Evolutionary conservation across 345 rosid genomes (phyloP), one percentile per base, ranked within the genome.

Genomic region (Atalantia buxifolia): DNA sequence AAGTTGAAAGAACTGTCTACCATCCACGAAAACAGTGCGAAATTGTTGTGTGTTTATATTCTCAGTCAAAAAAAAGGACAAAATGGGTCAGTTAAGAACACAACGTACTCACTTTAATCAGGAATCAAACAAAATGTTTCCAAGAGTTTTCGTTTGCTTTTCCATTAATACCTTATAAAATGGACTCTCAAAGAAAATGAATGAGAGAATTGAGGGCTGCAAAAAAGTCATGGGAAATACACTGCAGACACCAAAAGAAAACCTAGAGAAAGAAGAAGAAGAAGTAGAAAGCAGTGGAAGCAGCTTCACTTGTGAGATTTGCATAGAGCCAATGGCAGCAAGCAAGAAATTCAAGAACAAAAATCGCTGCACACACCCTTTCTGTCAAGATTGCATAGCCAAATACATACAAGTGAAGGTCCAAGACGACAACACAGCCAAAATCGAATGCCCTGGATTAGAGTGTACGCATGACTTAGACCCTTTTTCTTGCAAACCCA

Each of bases 221-320:
- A 13, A 45, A 0, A 2, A 42, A 10, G 16, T 42, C 0, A 53
- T 53, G 57, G 57, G 57, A 19, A 53, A 53, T 6, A 53, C 57
- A 13, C 4, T 45, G 57, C 57, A 53, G 57, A 53, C 19, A 53
- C 57, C 57, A 53, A 53, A 53, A 16, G 57, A 53, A 18, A 45
- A 13, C 50, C 50, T 45, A 3, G 18, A 13, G 50, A 45, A 45
- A 3, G 50, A 45, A 3, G 50, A 45, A 45, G 50, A 42, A 9
- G 48, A 36, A 36, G 40, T 7, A 42, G 21, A 16, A 50, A 18
- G 57, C 57, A 53, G 6, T 19, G 22, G 57, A 4, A 62, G 66
- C 66, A 63, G 22, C 13, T 79, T 84, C 28, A 84, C 79, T 45
- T 84, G 87, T 72, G 83, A 84, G 53, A 79, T 81, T 30, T 81